These are phyloP conservation scores for Erigeron philadelphicus DNA, from an alignment of 140 eudicot species.

Conservation along the genomic window DNA sequence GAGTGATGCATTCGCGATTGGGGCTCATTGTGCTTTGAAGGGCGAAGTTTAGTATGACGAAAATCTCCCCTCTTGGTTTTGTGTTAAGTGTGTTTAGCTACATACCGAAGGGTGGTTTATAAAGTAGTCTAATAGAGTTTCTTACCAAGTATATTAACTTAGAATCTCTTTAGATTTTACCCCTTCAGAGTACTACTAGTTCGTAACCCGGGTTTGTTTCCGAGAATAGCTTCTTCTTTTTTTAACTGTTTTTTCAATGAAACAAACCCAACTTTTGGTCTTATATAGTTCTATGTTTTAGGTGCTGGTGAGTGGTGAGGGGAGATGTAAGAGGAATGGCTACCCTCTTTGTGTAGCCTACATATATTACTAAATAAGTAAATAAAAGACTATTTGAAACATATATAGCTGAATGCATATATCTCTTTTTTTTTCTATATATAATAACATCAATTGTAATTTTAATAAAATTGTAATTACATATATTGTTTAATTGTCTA, in stretches of 20 bases:
- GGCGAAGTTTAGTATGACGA: conserved; percentile 10
- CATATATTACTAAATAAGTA: background rate
- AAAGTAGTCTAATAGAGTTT: background rate
- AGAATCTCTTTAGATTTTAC: background rate
- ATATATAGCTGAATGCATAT: background rate
- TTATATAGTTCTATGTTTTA: background rate
- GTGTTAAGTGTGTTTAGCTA: background rate
- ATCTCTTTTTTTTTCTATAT: background rate
- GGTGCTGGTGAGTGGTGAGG: background rate
- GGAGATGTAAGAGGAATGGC: conserved; percentile 9
- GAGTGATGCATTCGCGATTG: conserved; percentile 9
- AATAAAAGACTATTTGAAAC: background rate
- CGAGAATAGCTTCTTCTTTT: background rate
- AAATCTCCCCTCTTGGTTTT: background rate
- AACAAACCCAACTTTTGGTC: background rate
- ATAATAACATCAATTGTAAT: background rate
- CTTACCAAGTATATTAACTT: background rate
- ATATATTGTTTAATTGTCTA: no score
- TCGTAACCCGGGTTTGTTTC: background rate
- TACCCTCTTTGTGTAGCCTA: conserved; percentile 24
- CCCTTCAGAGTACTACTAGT: background rate
- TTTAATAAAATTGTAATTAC: no score
- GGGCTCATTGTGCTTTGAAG: conserved; percentile 3
- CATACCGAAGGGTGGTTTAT: background rate
- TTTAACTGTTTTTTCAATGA: background rate